Percentiles rank a stretch among this genome's conserved stretches.
Conservation (phyloP, 2,329 filamentous ascomycete species). For the Monilinia polystroma region DNA sequence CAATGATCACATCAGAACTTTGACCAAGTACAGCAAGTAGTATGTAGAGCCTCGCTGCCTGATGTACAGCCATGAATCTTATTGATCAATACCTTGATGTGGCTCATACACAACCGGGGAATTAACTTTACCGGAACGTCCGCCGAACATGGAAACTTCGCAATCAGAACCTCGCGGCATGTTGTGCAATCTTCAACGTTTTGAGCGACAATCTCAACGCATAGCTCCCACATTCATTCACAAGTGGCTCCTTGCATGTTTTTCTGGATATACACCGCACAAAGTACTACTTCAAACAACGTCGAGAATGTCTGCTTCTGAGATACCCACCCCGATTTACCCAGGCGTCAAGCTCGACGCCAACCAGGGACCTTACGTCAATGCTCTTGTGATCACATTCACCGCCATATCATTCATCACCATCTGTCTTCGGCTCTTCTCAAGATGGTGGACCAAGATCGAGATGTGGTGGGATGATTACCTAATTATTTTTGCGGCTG, state of each 20-base stretch:
- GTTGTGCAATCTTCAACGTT: too few relatives aligned
- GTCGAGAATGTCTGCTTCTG: not conserved
- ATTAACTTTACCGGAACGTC: too few relatives aligned
- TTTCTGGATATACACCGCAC: not conserved
- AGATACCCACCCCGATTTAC: not conserved
- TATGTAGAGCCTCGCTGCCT: too few relatives aligned
- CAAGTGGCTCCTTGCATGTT: not conserved
- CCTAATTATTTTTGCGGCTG: not conserved
- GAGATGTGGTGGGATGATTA: not conserved
- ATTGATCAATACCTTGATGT: too few relatives aligned
- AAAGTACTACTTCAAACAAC: not conserved
- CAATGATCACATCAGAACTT: too few relatives aligned
- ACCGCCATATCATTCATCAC: not conserved
- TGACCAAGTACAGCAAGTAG: too few relatives aligned
- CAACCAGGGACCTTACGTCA: not conserved
- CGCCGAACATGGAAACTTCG: too few relatives aligned
- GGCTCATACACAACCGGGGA: too few relatives aligned
- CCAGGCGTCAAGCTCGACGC: conserved; percentile 1
- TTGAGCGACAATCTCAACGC: too few relatives aligned
- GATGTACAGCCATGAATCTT: too few relatives aligned
- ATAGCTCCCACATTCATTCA: too few relatives aligned
- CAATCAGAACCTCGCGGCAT: too few relatives aligned
- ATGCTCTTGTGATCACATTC: not conserved
- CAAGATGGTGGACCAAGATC: conserved; percentile 3
- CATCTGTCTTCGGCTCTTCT: not conserved